Base-by-base conservation (phyloP, 139 green algal genomes). In the Bryopsis sp. region DNA sequence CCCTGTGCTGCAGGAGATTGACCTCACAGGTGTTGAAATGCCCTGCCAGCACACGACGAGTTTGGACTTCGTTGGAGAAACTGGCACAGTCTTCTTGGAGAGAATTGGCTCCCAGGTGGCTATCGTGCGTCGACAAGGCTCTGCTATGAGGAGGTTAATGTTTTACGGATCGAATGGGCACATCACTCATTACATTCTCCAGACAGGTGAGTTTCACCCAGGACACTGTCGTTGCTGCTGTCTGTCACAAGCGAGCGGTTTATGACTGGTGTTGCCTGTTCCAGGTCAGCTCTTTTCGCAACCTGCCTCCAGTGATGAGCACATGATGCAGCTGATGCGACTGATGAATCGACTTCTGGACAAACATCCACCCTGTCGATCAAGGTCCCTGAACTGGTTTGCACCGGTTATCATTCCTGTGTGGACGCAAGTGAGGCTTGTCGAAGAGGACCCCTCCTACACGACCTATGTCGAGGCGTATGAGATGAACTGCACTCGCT, bases 381-480 rank as follows among this genome's bases (percentile, higher is more conserved):
- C 76, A 26, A 78, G 94, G 4, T 60, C 75, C 24, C 79, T 97
- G 32, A 73, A 73, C 15, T 95, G 87, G 67, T 81, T 91, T 74
- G 84, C 87, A 1, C 94, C 94, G n/a, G 75, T 87, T 58, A 85
- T 96, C 47, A 76, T 95, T 26, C 84, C 90, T 2, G 76, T 96
- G 15, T 95, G 85, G 83, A 50, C 48, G 8, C 80, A 91, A 72
- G 83, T 93, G 46, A 85, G 88, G 1, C 75, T 99, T 57, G 74
- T 97, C 66, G 93, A 97, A 79, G 94, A 99, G 70, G 88, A 97
- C 60, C 74, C 81, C 11, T 84, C 72, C 72, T 88, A 86, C 76
- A 85, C 72, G 67, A 88, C 79, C 1, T 94, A 92, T 68, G 76
- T 81, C 2, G 92, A 97, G 64, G 94, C 89, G 0, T 98, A 97